Evolutionary conservation across 1,284 basidiomycete genomes (phyloP), one percentile per base, ranked within the genome.

Genomic region (Coriolopsis trogii): DNA sequence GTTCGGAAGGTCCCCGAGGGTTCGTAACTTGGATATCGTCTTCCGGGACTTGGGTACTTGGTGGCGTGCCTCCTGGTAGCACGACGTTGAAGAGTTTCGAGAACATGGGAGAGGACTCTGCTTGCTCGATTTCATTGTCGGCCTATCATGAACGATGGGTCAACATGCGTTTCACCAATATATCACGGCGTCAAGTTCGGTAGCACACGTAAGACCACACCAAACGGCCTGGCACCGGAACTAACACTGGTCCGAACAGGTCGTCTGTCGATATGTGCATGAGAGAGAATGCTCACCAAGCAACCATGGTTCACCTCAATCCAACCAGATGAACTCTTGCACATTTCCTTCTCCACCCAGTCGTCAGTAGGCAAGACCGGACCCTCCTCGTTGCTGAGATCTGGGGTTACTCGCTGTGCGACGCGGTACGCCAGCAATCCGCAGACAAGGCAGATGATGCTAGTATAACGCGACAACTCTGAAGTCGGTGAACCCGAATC

Each of bases 391-490:
- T 75, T 74, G 55, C 86, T 84, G 5, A 81, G 67, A 44, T 86
- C 83, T 36, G 73, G 68, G 31, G 80, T 70, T 40, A 85, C 76
- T 29, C 77, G 69, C 58, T 89, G 86, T 55, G 75, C 72, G 30
- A 91, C 81, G 44, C 89, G 88, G 73, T 92, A 92, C 16, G 82
- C 80, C 37, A 76, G 64, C 6, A 78, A 73, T 51, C 80, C 75
- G 69, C 89, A 92, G 33, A 85, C 68, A 20, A 91, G 75, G 67
- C 89, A 92, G 26, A 79, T 83, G 59, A 91, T 67, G 1, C 82
- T 78, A 18, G 80, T 84, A 60, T 78, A 82, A 67, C 84, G 84
- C 45, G 76, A 75, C 51, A 73, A 78, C 70, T 75, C 72, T 51
- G 76, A 67, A 42, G 76, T 71, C 43, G 57, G 31, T 8, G 53